Conservation (phyloP, 2,329 filamentous ascomycete genomes). For the Cryphonectria radicalis region DNA sequence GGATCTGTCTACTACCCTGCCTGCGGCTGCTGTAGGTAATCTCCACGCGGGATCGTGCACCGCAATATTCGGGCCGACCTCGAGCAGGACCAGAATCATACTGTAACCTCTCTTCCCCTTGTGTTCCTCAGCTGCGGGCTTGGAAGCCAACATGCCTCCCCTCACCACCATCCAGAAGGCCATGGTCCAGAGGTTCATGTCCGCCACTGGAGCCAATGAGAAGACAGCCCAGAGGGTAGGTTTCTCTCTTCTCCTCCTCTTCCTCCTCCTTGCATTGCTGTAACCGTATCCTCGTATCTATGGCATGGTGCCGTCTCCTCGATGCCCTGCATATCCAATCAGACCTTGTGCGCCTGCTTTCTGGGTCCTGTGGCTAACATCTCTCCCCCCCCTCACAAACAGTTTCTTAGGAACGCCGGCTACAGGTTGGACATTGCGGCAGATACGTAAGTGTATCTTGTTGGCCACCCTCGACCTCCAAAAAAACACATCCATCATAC, state of each 20-base stretch:
- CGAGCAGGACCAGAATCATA: conserved; percentile 4
- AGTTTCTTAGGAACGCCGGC: conserved; percentile 54
- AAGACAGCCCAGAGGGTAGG: conserved; percentile 30
- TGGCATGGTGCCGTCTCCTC: not conserved
- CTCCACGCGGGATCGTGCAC: conserved; percentile 22
- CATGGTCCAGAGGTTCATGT: conserved; percentile 27
- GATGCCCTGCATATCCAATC: not conserved
- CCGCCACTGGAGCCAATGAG: conserved; percentile 28
- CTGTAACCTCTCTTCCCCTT: not conserved
- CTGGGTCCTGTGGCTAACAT: conserved; percentile 11
- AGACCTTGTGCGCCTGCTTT: not conserved
- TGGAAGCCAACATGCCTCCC: conserved; percentile 27
- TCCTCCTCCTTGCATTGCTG: not conserved
- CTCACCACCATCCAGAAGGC: conserved; percentile 28
- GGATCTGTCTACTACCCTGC: conserved; percentile 8
- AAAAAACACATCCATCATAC: not conserved
- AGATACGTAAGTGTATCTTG: conserved; percentile 57
- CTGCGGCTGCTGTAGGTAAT: not conserved
- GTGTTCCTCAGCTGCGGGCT: not conserved
- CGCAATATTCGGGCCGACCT: conserved; percentile 26
- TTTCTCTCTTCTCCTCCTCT: not conserved
- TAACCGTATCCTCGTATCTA: not conserved
- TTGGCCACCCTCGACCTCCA: conserved; percentile 23
- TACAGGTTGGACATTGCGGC: conserved; percentile 59
- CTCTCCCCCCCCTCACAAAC: conserved; percentile 30